Percentiles rank a stretch among this genome's conserved stretches.
Conservation (phyloP, 495 filamentous ascomycete genomes). For the Talaromyces ruber region DNA sequence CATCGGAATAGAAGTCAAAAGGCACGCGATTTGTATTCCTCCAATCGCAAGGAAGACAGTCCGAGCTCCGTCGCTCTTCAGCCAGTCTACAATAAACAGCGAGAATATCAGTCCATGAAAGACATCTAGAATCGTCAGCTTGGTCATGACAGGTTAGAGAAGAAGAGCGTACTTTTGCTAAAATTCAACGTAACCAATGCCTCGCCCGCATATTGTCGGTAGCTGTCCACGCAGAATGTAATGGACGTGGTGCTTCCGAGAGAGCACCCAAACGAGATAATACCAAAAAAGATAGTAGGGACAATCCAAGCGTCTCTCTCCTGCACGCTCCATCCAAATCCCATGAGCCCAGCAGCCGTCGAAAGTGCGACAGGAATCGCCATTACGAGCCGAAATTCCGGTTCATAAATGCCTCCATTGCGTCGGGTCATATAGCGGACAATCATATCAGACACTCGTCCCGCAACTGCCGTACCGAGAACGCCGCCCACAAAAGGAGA, state of each 20-base stretch:
- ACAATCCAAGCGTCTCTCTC: constrained; percentile 77
- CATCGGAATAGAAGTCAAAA: constrained; percentile 79
- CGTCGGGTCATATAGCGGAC: constrained; percentile 67
- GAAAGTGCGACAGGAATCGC: constrained; percentile 68
- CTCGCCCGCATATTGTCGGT: constrained; percentile 89
- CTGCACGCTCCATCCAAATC: constrained; percentile 83
- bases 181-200: constrained; percentile 93
- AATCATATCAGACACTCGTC: constrained; percentile 78
- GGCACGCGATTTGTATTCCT: constrained; percentile 71
- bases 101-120: constrained; percentile 87
- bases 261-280: constrained; percentile 89
- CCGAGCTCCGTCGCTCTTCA: constrained; percentile 65
- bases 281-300: constrained; percentile 84
- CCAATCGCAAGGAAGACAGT: constrained; percentile 75
- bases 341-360: constrained; percentile 82
- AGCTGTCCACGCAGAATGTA: constrained; percentile 90
- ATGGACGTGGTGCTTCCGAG: constrained; percentile 90
- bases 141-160: constrained; percentile 5
- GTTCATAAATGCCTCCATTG: constrained; percentile 94
- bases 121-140: constrained; percentile 43
- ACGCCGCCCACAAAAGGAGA: constrained; percentile 84
- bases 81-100: constrained; percentile 83
- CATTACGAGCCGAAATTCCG: constrained; percentile 93
- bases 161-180: constrained; percentile 56
- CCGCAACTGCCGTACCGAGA: constrained; percentile 83